Percentiles rank a stretch among this genome's conserved stretches.
Conservation (phyloP, 2,329 filamentous ascomycete genomes). For the Zelopaecilomyces penicillatus region DNA sequence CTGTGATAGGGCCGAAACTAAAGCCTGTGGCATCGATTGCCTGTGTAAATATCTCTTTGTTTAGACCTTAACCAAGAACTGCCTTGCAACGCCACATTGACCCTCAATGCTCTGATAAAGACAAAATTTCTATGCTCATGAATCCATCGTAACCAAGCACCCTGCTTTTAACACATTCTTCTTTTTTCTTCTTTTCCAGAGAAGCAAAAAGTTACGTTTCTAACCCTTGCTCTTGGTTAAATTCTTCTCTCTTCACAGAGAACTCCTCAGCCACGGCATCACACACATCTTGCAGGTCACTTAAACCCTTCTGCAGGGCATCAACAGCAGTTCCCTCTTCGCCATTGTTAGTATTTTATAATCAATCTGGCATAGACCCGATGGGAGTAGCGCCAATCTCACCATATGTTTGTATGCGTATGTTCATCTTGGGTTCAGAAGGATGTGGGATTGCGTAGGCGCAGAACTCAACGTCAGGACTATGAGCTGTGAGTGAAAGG, state of each 20-base stretch:
- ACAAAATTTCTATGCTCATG: conserved; percentile 10
- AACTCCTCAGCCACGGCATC: conserved; percentile 94
- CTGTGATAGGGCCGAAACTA: conserved; percentile 47
- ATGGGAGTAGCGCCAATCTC: conserved; percentile 24
- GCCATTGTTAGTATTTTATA: conserved; percentile 10
- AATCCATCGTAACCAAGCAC: conserved; percentile 10
- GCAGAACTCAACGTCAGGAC: conserved; percentile 94
- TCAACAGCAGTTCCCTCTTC: conserved; percentile 72
- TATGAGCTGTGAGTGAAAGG: conserved; percentile 28
- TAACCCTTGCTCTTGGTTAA: conserved; percentile 26
- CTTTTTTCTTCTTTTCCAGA: not conserved
- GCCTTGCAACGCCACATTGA: conserved; percentile 24
- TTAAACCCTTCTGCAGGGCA: conserved; percentile 81
- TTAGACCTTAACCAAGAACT: conserved; percentile 19
- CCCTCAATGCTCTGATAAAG: conserved; percentile 14
- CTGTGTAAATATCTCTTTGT: conserved; percentile 28
- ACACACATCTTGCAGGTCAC: conserved; percentile 83
- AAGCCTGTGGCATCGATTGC: conserved; percentile 19
- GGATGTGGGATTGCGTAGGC: conserved; percentile 97
- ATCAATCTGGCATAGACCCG: not conserved
- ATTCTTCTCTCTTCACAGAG: conserved; percentile 42
- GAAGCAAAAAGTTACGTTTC: conserved; percentile 16
- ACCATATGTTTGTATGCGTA: conserved; percentile 97
- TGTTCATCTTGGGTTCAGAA: conserved; percentile 91
- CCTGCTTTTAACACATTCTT: not conserved